These are phyloP conservation scores for Sporothrix pseudoabietina DNA, from an alignment of 2,329 filamentous ascomycete species.

Conservation along the genomic window DNA sequence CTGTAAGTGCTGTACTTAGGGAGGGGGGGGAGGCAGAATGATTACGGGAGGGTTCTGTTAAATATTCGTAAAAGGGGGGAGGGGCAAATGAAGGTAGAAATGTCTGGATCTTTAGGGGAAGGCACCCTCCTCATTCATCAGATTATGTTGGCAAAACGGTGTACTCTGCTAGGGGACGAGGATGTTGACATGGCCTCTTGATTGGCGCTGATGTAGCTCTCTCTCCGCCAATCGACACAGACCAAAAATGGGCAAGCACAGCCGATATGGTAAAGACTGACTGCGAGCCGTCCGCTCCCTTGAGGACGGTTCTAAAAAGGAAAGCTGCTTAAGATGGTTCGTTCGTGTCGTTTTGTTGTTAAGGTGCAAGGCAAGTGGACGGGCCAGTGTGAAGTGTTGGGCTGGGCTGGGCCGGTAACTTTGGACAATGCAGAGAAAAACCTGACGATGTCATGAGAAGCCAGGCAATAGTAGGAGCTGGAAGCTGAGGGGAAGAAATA, in stretches of 20 bases:
- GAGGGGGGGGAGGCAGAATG: not conserved
- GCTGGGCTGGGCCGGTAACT: not conserved
- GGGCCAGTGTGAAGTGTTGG: not conserved
- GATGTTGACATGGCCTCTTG: slow-evolving; percentile 29
- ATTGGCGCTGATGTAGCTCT: slow-evolving; percentile 26
- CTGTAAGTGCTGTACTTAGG: not conserved
- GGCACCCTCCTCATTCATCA: not conserved
- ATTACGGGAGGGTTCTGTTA: not conserved
- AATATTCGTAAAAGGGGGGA: slow-evolving; percentile 9
- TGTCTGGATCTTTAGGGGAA: slow-evolving; percentile 2
- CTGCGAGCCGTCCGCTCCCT: not conserved
- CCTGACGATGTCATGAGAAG: not conserved
- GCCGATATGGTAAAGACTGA: not conserved
- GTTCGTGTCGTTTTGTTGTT: not conserved
- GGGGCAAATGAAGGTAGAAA: not conserved
- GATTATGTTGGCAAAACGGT: slow-evolving; percentile 21
- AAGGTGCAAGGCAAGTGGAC: not conserved
- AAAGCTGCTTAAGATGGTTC: not conserved
- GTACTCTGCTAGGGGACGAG: slow-evolving; percentile 18
- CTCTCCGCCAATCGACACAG: slow-evolving; percentile 29
- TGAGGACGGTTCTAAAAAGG: not conserved
- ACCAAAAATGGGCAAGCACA: not conserved
- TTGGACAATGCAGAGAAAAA: not conserved
- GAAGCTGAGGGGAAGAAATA: not conserved
- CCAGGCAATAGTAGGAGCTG: not conserved